Percentiles rank a stretch among this genome's conserved stretches.
Evolutionary conservation across 495 filamentous ascomycete species (phyloP).

Genomic region (Apodospora peruviana): DNA sequence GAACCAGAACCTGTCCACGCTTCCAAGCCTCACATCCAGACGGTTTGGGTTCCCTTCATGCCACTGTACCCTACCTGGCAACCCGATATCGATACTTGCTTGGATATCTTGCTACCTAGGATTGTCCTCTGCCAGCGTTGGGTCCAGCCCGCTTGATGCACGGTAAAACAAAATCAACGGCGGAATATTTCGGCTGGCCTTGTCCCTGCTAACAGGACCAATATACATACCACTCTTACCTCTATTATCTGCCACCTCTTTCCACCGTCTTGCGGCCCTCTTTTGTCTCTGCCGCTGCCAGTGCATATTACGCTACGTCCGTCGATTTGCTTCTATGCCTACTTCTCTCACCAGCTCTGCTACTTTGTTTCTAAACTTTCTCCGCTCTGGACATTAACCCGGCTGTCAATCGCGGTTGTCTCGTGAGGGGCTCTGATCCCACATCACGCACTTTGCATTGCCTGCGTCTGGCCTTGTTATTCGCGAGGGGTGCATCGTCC

Average conservation of each 20-base stretch:
- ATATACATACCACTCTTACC: not conserved
- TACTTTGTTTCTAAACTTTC: slow-evolving; percentile 4
- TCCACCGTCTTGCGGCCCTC: not conserved
- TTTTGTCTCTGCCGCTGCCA: slow-evolving; percentile 7
- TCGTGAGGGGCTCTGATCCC: not conserved
- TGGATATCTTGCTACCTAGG: slow-evolving; percentile 1
- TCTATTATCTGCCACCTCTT: not conserved
- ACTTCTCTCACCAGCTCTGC: slow-evolving; percentile 12
- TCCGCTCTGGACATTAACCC: slow-evolving; percentile 12
- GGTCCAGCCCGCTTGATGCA: slow-evolving; percentile 5
- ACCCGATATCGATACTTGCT: slow-evolving; percentile 1
- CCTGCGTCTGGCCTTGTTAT: no score
- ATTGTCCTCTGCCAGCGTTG: not conserved
- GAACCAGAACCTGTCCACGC: not conserved
- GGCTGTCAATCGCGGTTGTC: not conserved
- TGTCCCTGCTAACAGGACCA: slow-evolving; percentile 5
- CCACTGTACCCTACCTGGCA: no score
- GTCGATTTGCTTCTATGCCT: slow-evolving; percentile 14
- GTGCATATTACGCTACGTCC: slow-evolving; percentile 10
- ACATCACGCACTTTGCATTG: not conserved
- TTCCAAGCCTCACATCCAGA: not conserved
- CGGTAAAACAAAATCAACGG: slow-evolving; percentile 12
- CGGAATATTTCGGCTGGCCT: slow-evolving; percentile 16
- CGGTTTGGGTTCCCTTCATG: no score
- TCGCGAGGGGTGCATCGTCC: not conserved